Evolutionary conservation across 768 basidiomycete genomes (phyloP), one percentile per base, ranked within the genome.

Genomic region (Xerocomellus amylosporus): DNA sequence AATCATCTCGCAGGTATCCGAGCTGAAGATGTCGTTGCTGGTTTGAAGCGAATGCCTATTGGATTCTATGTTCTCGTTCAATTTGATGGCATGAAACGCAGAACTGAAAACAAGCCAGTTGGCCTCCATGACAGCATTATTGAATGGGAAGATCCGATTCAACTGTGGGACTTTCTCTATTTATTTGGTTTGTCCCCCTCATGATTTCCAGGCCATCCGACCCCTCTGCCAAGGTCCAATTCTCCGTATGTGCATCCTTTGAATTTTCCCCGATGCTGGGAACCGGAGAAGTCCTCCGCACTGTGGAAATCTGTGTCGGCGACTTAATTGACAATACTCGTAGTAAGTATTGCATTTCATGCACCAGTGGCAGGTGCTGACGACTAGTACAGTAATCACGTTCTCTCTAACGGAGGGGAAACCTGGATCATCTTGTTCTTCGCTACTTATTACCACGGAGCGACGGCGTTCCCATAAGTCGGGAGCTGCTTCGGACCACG

Each of bases 251-350:
- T 9, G 54, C 54, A 38, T 51, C 54, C 1, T 55, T 51, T 13
- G 49, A 55, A 14, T 40, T 44, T 26, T 38, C 43, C 3, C 54
- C 54, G 2, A 49, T 49, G 53, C 10, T 54, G 5, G 53, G 53
- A 30, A 38, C 14, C 1, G 53, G 54, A 17, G 49, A 55, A 22
- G 5, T 24, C 17, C 44, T 55, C 4, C 41, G 43, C 8, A 45
- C 22, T 1, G 12, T 10, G 3, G 38, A 46, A 5, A 28, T 28
- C 2, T 9, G 24, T 28, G 44, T 46, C 8, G 22, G 38, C 8
- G 46, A 48, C 2, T 12, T 45, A 5, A 8, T 34, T 26, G n/a
- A 20, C 22, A 24, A 28, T 15, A 37, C 22, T 19, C 7, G n/a
- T 2, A 12, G 37, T 45, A 20, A 38, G 41, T 1, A 33, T 37